Base-by-base conservation (phyloP, 495 filamentous ascomycete species). In the Talaromyces liani region DNA sequence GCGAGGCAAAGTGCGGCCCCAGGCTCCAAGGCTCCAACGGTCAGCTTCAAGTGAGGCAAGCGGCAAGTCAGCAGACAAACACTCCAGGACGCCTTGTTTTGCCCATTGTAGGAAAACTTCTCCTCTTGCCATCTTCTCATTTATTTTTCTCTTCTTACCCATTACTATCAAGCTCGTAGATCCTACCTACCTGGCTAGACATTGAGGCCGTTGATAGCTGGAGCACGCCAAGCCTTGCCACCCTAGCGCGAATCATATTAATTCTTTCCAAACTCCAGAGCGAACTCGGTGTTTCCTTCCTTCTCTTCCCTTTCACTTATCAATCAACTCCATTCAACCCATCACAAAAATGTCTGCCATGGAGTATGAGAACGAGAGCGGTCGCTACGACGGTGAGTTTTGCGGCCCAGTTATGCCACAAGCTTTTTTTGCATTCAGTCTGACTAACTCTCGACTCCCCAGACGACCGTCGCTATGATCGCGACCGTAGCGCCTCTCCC, bases 401-500 rank as follows among this genome's bases (percentile, higher is more conserved):
- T 64, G 55, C 68, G 65, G 41, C 67, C 65, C 62, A 68, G 25
- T 55, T 51, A 36, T 39, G 60, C 34, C 58, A 36, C 59, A 45
- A 41, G 12, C 36, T 27, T 56, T 34, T 34, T 51, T 61, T 65
- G 5, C 24, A 9, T 16, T n/a, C 12, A 56, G 67, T n/a, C 57
- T 63, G 39, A 31, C 33, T 73, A 36, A 66, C 69, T 61, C 20
- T 57, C 59, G 22, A 45, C 16, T 59, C 5, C 34, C 62, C 64
- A 91, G 91, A 93, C 69, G 91, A 91, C 70, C 86, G 89, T 69
- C 88, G 90, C 68, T 93, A 90, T 70, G 89, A 92, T 64, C 90
- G 88, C 73, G 87, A 93, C 65, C 91, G 94, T 73, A 96, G 92
- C 80, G 92, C 93, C 65, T 98, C 95, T 71, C 94, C 94, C 71